These are phyloP conservation scores for Spiraea crenata DNA, from an alignment of 331 rosid genomes.

Conservation along the genomic window DNA sequence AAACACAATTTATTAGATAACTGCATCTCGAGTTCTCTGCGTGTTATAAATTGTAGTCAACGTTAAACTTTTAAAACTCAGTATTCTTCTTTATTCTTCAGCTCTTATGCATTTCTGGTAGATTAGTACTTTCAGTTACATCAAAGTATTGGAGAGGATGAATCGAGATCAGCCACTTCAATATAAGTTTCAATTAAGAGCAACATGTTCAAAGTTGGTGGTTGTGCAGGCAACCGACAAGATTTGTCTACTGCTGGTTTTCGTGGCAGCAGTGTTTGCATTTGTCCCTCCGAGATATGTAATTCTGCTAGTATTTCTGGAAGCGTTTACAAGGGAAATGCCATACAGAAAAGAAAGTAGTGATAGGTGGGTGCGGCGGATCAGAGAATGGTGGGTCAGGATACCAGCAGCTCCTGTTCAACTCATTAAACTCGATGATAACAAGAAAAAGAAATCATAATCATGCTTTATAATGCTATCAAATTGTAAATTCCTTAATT, in stretches of 20 bases:
- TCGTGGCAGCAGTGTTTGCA: conserved; percentile 60
- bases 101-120: background rate
- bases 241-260: conserved; percentile 55
- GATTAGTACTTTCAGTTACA: background rate
- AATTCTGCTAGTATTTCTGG: conserved; percentile 48
- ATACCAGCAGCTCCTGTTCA: conserved; percentile 96
- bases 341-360: conserved; percentile 76
- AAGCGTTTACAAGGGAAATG: conserved; percentile 78
- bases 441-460: conserved; percentile 63
- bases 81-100: background rate
- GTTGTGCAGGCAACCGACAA: conserved; percentile 72
- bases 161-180: background rate
- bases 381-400: conserved; percentile 92
- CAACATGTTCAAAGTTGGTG: background rate
- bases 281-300: conserved; percentile 61
- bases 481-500: background rate
- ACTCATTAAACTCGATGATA: conserved; percentile 56
- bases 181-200: background rate
- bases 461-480: background rate
- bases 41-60: background rate
- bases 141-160: background rate
- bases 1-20: background rate
- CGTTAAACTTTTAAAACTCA: background rate
- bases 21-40: conserved; percentile 1
- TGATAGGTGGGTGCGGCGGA: conserved; percentile 56